Evolutionary conservation across 208 protist species (phyloP).

Genomic region (Trypanosomatidae sp.): DNA sequence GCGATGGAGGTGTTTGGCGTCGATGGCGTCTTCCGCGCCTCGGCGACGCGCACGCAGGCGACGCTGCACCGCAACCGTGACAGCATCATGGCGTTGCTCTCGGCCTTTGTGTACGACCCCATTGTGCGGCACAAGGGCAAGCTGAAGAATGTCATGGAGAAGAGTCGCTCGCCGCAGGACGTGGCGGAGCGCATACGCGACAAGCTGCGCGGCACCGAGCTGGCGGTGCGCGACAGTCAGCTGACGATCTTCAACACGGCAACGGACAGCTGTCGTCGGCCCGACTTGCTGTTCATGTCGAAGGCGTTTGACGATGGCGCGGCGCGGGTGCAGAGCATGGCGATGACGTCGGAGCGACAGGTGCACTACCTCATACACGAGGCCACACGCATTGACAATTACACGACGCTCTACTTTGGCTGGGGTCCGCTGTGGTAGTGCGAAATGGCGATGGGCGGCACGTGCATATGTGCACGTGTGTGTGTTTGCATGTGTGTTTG

Average conservation of each 20-base stretch:
- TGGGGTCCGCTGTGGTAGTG: constrained; percentile 85
- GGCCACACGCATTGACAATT: constrained; percentile 78
- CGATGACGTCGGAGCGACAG: constrained; percentile 51
- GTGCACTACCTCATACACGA: constrained; percentile 84
- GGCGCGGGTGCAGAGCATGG: constrained; percentile 18
- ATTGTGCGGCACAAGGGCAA: constrained; percentile 95
- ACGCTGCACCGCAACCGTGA: constrained; percentile 97
- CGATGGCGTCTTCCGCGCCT: constrained; percentile 97
- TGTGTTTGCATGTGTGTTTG: neutral
- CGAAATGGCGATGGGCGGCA: constrained; percentile 1
- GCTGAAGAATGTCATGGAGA: constrained; percentile 96
- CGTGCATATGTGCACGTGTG: neutral
- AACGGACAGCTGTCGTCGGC: constrained; percentile 49
- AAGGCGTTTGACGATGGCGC: constrained; percentile 79
- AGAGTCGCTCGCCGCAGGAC: constrained; percentile 73
- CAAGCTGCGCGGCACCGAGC: constrained; percentile 98
- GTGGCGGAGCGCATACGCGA: constrained; percentile 95
- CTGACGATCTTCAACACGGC: constrained; percentile 75
- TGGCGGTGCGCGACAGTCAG: constrained; percentile 60
- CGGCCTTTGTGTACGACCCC: constrained; percentile 99
- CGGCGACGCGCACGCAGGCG: constrained; percentile 94
- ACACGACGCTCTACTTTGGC: constrained; percentile 84
- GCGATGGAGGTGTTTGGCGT: constrained; percentile 99
- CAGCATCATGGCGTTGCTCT: constrained; percentile 98
- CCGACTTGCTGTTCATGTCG: constrained; percentile 83